Evolutionary conservation across 306 rosid genomes (phyloP).

Genomic region (Mimosa pudica): DNA sequence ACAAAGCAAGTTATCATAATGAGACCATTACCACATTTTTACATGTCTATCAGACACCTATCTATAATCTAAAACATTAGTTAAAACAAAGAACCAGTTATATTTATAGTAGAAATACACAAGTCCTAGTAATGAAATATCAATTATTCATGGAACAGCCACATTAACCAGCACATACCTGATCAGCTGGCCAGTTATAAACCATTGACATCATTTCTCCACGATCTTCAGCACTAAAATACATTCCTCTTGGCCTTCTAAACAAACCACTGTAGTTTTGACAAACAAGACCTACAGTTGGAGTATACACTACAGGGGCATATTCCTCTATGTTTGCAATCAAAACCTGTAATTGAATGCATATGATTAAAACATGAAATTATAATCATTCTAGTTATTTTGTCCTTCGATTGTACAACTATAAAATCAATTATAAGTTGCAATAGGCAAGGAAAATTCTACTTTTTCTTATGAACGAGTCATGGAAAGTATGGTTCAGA

Average conservation of each 20-base stretch:
- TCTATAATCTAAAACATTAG: not conserved
- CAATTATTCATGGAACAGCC: conserved; percentile 10
- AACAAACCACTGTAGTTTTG: conserved; percentile 95
- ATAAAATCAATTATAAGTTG: conserved; percentile 23
- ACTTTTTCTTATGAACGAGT: conserved; percentile 8
- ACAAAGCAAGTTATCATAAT: not conserved
- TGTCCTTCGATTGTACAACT: not conserved
- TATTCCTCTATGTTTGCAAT: conserved; percentile 89
- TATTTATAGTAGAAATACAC: not conserved
- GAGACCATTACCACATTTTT: not conserved
- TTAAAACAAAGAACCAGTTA: conserved; percentile 4
- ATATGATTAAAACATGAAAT: conserved; percentile 23
- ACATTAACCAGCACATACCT: conserved; percentile 53
- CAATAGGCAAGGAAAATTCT: conserved; percentile 16
- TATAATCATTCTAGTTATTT: conserved; percentile 19
- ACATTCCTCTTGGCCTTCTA: conserved; percentile 99
- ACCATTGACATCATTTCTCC: conserved; percentile 99
- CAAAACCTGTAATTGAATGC: conserved; percentile 71
- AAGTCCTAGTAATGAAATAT: not conserved
- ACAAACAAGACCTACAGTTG: conserved; percentile 97
- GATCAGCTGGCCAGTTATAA: conserved; percentile 99
- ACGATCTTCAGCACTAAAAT: conserved; percentile 92
- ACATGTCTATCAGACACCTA: not conserved
- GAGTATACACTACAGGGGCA: conserved; percentile 95
- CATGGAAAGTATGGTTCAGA: conserved; percentile 13